A percentile compares a stretch with the other conserved stretches of the same genome.
These are phyloP conservation scores for Xylariaceae sp. DNA, from an alignment of 2,329 filamentous ascomycete genomes.

Conservation along the genomic window DNA sequence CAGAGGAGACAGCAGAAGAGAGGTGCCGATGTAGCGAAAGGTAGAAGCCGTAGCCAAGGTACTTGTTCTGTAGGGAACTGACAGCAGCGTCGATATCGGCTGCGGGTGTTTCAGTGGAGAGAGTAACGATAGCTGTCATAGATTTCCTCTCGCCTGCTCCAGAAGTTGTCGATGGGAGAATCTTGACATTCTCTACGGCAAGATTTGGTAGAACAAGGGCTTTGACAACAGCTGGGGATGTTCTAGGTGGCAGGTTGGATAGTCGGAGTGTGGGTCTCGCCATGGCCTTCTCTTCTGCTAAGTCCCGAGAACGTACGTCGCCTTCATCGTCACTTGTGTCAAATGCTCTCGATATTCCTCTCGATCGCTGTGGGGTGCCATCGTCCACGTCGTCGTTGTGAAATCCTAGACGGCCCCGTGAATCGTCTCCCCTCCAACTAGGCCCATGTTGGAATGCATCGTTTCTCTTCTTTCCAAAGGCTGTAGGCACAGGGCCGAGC, in stretches of 20 bases:
- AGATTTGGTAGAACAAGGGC: slow-evolving; percentile 57
- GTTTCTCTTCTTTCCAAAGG: slow-evolving; percentile 50
- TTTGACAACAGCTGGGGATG: slow-evolving; percentile 57
- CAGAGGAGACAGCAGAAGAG: slow-evolving; percentile 65
- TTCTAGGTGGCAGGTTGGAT: slow-evolving; percentile 57
- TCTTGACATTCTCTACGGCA: slow-evolving; percentile 68
- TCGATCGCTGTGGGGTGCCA: slow-evolving; percentile 37
- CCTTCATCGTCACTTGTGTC: slow-evolving; percentile 61
- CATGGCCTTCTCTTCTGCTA: slow-evolving; percentile 55
- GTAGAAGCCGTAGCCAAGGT: slow-evolving; percentile 81
- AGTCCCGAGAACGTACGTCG: slow-evolving; percentile 40
- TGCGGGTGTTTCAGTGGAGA: slow-evolving; percentile 75
- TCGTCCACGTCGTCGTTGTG: slow-evolving; percentile 36
- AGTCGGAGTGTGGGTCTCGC: slow-evolving; percentile 61
- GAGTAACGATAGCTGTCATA: slow-evolving; percentile 72
- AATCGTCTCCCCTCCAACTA: slow-evolving; percentile 29
- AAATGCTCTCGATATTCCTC: slow-evolving; percentile 67
- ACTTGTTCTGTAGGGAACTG: slow-evolving; percentile 73
- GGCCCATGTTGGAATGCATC: slow-evolving; percentile 41
- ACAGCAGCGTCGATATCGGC: slow-evolving; percentile 80
- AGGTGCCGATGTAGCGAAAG: slow-evolving; percentile 77
- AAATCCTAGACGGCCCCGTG: slow-evolving; percentile 35
- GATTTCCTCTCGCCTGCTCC: slow-evolving; percentile 63
- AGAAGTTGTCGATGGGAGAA: slow-evolving; percentile 54
- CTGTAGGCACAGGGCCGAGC: slow-evolving; percentile 49